Conservation (phyloP, 2,329 filamentous ascomycete genomes). For the Colletotrichum coccodes region DNA sequence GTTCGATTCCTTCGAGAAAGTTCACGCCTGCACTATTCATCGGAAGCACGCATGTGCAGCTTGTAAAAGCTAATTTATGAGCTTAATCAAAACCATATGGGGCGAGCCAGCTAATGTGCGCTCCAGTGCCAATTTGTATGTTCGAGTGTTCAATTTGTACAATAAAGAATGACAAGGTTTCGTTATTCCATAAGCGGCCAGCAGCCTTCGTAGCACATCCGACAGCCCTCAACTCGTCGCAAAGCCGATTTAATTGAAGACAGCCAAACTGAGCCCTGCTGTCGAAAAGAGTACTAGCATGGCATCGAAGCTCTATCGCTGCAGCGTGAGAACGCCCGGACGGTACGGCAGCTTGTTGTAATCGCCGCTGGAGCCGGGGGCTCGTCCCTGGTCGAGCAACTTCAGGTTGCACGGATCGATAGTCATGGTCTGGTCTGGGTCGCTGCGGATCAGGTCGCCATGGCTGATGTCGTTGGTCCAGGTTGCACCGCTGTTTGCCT, state of each 20-base stretch:
- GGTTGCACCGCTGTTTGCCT: slow-evolving; percentile 70
- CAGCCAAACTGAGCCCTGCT: not conserved
- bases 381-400: slow-evolving; percentile 70
- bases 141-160: slow-evolving; percentile 29
- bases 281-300: not conserved
- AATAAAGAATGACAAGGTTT: not conserved
- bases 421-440: slow-evolving; percentile 69
- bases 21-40: too few relatives aligned
- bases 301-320: not conserved
- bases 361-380: slow-evolving; percentile 51
- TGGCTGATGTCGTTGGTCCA: slow-evolving; percentile 77
- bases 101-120: slow-evolving; percentile 24
- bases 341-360: slow-evolving; percentile 65
- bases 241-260: not conserved
- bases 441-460: slow-evolving; percentile 68
- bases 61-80: too few relatives aligned
- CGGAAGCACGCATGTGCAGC: too few relatives aligned
- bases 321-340: slow-evolving; percentile 62
- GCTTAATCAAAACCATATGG: not conserved
- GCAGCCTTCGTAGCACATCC: not conserved
- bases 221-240: not conserved
- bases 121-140: not conserved
- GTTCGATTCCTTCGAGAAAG: too few relatives aligned
- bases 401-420: slow-evolving; percentile 73
- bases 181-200: too few relatives aligned